Base-by-base conservation (phyloP, 306 rosid genomes). In the Ammopiptanthus mongolicus region DNA sequence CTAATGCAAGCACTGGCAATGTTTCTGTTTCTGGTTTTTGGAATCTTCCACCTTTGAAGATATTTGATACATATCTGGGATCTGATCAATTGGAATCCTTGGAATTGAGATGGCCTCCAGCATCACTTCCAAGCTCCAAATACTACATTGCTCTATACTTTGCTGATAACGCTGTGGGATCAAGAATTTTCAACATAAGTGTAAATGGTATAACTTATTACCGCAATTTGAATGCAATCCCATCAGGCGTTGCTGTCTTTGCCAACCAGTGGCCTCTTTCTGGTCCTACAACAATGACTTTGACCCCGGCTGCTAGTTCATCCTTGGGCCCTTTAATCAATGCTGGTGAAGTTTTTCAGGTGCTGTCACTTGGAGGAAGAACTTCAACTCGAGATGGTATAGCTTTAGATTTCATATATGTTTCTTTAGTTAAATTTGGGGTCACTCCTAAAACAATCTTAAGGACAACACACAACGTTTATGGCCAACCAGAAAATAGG, bases 321-420 rank as follows among this genome's bases (percentile, higher is more conserved):
- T 79, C 79, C 11, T 55, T 70, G 52, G 97, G 93, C 61, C 97
- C 98, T 50, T 52, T 80, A 82, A 90, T 96, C 84, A 92, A 86
- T 80, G 98, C 91, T 0, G 98, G 97, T 1, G 98, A 92, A 85
- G 57, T 88, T 65, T 96, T 92, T 77, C 59, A 78, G 19, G 75
- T 88, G 76, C 74, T 90, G 74, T 42, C 82, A 46, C 87, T 96
- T 29, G 89, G 79, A 80, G 93, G 89, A 84, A 85, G 75, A 85
- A 96, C 99, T 74, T 58, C 29, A 12, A 89, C 91, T 70, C 85
- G 92, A 59, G 99, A 96, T 75, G 97, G 98, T 96, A 88, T 66
- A 82, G 39, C 52, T 63, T 42, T 67, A 65, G 41, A 58, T 48
- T 50, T 48, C 59, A 72, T 37, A 37, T 6, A 6, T 75, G 70